Evolutionary conservation across 805 yeast species (phyloP), one percentile per base, ranked within the genome.

Genomic region (Lipomyces sp.): DNA sequence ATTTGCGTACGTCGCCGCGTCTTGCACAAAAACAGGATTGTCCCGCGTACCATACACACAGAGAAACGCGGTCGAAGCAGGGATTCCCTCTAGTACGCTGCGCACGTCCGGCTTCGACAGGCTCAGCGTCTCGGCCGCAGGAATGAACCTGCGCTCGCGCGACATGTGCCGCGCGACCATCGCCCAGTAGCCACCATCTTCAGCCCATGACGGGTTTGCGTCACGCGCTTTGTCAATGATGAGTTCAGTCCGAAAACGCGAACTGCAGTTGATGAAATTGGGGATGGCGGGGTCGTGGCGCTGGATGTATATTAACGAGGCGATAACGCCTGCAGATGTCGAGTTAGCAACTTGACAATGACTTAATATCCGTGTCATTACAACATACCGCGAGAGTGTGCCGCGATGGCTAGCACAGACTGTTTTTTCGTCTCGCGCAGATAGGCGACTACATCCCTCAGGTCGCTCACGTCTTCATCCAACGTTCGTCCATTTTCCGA

Each of bases 31-130:
- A 6, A 89, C 80, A 11, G 84, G 73, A 11, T 67, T 65, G 63
- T 91, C 98, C 10, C 73, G 63, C 6, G 80, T 57, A 0, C 96
- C 96, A 62, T 85, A 87, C 8, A 89, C 68, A 45, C 85, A 80
- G 59, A 88, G 61, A 1, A 84, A 82, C 16, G 77, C 72, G 49
- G 79, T 72, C 23, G 74, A 73, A 2, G 63, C 55, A 24, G 80
- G 71, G 24, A 6, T 19, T 5, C 5, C 21, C 16, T 14, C 26
- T n/a, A 5, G 19, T 7, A 19, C n/a, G 32, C 29, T 19, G 23
- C 23, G 36, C 19, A 33, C 7, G 13, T 33, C 19, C 19, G 19
- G 36, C 10, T 6, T 26, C 6, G 29, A 26, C 10, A 26, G 10
- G 10, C 29, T 26, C 29, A 26, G 29, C 10, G 82, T 68, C 64